Conservation (phyloP, 306 rosid genomes). For the Erythrophleum fordii region DNA sequence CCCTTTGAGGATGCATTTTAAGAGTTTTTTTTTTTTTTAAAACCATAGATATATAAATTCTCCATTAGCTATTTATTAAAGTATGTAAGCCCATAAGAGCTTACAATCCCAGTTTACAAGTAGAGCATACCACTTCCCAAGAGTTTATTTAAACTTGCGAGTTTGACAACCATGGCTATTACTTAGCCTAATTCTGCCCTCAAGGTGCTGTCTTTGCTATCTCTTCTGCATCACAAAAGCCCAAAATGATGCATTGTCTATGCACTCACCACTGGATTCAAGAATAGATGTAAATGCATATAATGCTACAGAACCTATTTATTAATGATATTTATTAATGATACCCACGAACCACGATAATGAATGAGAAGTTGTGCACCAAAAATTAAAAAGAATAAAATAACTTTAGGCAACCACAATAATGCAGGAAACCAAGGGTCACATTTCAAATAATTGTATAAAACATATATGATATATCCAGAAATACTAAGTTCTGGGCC, state of each 20-base stretch:
- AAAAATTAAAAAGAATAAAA: background rate
- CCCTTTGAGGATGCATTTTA: too few species aligned
- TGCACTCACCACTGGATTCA: background rate
- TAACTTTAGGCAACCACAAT: background rate
- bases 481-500: background rate
- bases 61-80: too few species aligned
- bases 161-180: background rate
- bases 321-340: background rate
- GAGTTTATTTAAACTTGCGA: too few species aligned
- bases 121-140: too few species aligned
- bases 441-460: background rate
- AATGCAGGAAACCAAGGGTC: background rate
- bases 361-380: conserved; percentile 4
- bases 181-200: background rate
- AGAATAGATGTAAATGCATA: background rate
- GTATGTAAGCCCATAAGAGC: too few species aligned
- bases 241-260: conserved; percentile 11
- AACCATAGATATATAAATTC: too few species aligned
- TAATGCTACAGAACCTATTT: background rate
- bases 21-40: too few species aligned
- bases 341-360: conserved; percentile 17
- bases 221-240: background rate
- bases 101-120: too few species aligned
- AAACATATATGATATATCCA: background rate
- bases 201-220: background rate